These are phyloP conservation scores for Takashimella tepidaria DNA, from an alignment of 1,284 basidiomycete genomes.

Conservation along the genomic window DNA sequence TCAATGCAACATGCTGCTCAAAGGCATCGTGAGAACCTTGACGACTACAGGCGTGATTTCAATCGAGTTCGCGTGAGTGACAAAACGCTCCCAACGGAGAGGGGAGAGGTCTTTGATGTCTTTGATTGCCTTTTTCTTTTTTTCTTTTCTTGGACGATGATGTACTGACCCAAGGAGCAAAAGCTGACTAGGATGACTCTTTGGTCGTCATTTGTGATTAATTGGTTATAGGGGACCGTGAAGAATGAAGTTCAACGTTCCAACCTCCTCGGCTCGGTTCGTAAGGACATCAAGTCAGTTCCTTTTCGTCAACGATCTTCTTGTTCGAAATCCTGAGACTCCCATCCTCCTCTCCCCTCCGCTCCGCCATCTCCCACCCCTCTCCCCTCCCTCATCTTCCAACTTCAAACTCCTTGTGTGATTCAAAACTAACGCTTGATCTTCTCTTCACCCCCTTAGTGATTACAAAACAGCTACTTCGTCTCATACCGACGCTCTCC, in stretches of 20 bases:
- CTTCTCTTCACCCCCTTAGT: no score
- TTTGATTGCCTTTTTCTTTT: no score
- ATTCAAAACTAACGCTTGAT: no score
- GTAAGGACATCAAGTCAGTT: conserved; percentile 88
- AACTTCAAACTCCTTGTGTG: no score
- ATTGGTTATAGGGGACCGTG: conserved; percentile 50
- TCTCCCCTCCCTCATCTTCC: no score
- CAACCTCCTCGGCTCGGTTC: conserved; percentile 82
- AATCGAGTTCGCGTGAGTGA: conserved; percentile 70
- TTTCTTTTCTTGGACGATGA: no score
- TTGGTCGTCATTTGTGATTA: no score
- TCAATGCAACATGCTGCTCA: conserved; percentile 85
- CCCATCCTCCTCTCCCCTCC: not conserved
- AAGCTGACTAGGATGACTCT: no score
- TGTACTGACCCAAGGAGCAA: no score
- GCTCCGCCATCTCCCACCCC: no score
- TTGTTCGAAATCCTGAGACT: not conserved
- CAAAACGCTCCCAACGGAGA: not conserved
- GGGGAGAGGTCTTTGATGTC: no score
- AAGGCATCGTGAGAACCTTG: conserved; percentile 81
- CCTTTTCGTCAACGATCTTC: no score
- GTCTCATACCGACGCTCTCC: conserved; percentile 74
- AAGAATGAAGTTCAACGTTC: conserved; percentile 76
- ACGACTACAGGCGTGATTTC: conserved; percentile 81
- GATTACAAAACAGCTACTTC: conserved; percentile 67